These are phyloP conservation scores for Nemania abortiva DNA, from an alignment of 2,329 filamentous ascomycete species.

Conservation along the genomic window DNA sequence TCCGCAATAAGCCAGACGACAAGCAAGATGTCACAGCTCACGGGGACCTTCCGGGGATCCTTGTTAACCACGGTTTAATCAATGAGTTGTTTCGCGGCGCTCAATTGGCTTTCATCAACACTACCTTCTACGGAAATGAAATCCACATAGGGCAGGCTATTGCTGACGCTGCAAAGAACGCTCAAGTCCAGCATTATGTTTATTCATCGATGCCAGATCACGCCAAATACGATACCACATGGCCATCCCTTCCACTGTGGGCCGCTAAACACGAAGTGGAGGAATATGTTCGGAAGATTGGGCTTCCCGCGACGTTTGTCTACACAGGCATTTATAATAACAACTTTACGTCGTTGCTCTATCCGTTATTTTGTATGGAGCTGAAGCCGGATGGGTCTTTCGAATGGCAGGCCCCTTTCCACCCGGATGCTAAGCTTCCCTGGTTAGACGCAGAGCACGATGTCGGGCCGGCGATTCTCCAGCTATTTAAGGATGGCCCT, in stretches of 20 bases:
- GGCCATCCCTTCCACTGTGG: constrained; percentile 91
- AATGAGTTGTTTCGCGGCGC: constrained; percentile 83
- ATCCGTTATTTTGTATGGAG: constrained; percentile 96
- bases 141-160: constrained; percentile 87
- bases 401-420: constrained; percentile 92
- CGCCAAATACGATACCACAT: constrained; percentile 78
- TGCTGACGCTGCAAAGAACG: constrained; percentile 88
- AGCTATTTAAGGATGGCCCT: constrained; percentile 94
- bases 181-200: constrained; percentile 88
- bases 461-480: constrained; percentile 88
- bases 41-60: constrained; percentile 71
- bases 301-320: constrained; percentile 88
- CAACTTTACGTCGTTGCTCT: constrained; percentile 93
- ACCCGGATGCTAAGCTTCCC: constrained; percentile 87
- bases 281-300: constrained; percentile 86
- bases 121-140: constrained; percentile 96
- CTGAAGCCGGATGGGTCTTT: constrained; percentile 87
- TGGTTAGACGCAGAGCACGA: constrained; percentile 98
- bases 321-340: constrained; percentile 99
- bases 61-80: constrained; percentile 80
- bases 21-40: constrained; percentile 75
- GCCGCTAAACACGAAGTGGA: constrained; percentile 92
- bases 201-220: constrained; percentile 99
- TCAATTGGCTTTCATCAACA: constrained; percentile 96
- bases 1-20: constrained; percentile 63